Conservation (phyloP, 495 filamentous ascomycete species). For the Platismatia glauca region DNA sequence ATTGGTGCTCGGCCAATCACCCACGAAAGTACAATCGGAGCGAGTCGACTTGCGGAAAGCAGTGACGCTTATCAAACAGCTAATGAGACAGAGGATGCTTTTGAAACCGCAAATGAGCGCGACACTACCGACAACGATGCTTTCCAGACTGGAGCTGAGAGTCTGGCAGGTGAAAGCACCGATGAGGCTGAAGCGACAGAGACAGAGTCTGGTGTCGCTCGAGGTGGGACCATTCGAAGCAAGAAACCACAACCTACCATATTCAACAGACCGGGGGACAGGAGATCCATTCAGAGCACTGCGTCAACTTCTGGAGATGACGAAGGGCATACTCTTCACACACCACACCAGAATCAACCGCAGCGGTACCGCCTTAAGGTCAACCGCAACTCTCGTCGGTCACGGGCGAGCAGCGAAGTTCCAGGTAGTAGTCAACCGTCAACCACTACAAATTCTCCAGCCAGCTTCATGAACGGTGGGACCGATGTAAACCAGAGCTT, state of each 20-base stretch:
- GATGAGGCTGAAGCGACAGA: slow-evolving; percentile 77
- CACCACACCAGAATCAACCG: slow-evolving; percentile 51
- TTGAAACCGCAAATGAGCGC: slow-evolving; percentile 76
- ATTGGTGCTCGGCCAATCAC: slow-evolving; percentile 18
- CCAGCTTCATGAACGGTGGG: slow-evolving; percentile 47
- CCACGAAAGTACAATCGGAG: neutral
- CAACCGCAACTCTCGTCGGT: slow-evolving; percentile 53
- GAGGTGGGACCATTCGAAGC: slow-evolving; percentile 26
- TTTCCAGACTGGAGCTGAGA: slow-evolving; percentile 85
- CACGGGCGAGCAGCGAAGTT: slow-evolving; percentile 58
- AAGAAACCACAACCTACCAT: slow-evolving; percentile 34
- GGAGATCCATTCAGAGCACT: slow-evolving; percentile 71
- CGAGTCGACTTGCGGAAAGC: slow-evolving; percentile 22
- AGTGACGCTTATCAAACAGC: slow-evolving; percentile 78
- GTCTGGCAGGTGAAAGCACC: slow-evolving; percentile 67
- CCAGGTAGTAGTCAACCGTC: slow-evolving; percentile 45
- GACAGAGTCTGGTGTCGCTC: slow-evolving; percentile 57
- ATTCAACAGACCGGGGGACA: slow-evolving; percentile 44
- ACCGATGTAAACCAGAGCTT: slow-evolving; percentile 64
- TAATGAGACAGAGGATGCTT: slow-evolving; percentile 75
- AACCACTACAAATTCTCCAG: slow-evolving; percentile 47
- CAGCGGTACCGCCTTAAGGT: slow-evolving; percentile 63
- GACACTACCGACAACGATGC: slow-evolving; percentile 77
- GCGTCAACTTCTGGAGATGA: slow-evolving; percentile 84
- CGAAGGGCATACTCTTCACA: slow-evolving; percentile 48